phyloP scores from a whole-genome alignment of 768 basidiomycete genomes.

The Leccinum imitatum region DNA sequence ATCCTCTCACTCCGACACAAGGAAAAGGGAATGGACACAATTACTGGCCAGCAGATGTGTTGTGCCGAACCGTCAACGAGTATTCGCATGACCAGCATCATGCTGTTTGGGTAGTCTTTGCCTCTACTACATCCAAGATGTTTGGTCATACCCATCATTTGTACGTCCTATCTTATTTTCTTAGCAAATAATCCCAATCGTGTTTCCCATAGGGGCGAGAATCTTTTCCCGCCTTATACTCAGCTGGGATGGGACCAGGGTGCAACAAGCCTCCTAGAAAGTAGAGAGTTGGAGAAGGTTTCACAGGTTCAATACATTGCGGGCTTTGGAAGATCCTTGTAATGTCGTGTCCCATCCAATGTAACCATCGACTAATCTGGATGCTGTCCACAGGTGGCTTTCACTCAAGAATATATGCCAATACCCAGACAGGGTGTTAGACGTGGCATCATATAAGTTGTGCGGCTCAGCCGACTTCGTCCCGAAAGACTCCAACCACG shows the following conservation, averaged over 20 bases:
- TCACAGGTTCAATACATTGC: neutral
- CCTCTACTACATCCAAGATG: neutral
- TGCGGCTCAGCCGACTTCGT: neutral
- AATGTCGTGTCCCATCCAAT: neutral
- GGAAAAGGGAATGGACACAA: neutral
- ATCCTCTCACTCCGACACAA: neutral
- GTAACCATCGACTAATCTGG: neutral
- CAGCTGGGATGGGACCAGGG: neutral
- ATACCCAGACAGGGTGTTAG: neutral
- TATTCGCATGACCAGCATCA: neutral
- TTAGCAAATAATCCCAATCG: neutral
- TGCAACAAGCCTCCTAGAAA: neutral
- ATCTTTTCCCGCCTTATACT: neutral
- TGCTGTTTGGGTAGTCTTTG: neutral
- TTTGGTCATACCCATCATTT: neutral
- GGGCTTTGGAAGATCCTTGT: neutral
- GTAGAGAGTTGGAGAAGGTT: neutral
- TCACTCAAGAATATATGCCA: slow-evolving; percentile 5
- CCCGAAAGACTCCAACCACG: neutral
- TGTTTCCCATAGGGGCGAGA: neutral
- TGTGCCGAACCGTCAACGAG: neutral
- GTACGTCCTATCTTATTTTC: neutral
- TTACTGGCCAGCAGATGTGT: neutral
- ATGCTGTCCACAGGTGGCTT: slow-evolving; percentile 1
- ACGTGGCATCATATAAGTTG: neutral